Base-by-base conservation (phyloP, 2,329 filamentous ascomycete genomes). In the Amauroascus niger region DNA sequence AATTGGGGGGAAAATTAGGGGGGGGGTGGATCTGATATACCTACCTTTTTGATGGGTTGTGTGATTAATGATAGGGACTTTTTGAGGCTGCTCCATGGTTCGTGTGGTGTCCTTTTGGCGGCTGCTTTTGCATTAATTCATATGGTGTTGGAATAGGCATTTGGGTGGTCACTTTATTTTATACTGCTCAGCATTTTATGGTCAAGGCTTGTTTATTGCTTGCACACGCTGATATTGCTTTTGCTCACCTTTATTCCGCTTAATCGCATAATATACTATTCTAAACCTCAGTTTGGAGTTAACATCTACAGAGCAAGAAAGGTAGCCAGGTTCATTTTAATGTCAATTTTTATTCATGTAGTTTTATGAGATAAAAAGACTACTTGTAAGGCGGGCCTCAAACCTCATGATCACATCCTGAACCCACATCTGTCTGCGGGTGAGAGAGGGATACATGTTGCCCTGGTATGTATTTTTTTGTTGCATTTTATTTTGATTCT, bases 151-250 rank as follows among this genome's bases (percentile, higher is more conserved):
- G 28, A n/a, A 28, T 18, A 9, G 44, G 39, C 7, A 22, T 45
- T 46, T 40, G 32, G 30, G 46, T 35, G 41, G 24, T 20, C 6
- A 7, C 30, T 47, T 45, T 9, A 8, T 40, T 45, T 30, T 22
- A 35, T 45, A 30, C 24, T 22, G 40, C 26, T 28, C 37, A 20
- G 57, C 16, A 39, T 49, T 37, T 45, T 33, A 52, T 50, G 26
- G 49, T n/a, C 47, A 26, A 30, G 28, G 16, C 5, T 28, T 30
- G 13, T 22, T 52, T 45, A n/a, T n/a, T n/a, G n/a, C n/a, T n/a
- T n/a, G n/a, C n/a, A n/a, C n/a, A n/a, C n/a, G n/a, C n/a, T n/a
- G n/a, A n/a, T 18, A 39, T 49, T 26, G 6, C 6, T 8, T 37
- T 9, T 37, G 32, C n/a, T 37, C 24, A 11, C 9, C 46, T 49